Percentiles rank a stretch among this genome's conserved stretches.
phyloP scores from a whole-genome alignment of 164 flowering plant species.

The Cinnamomum micranthum region DNA sequence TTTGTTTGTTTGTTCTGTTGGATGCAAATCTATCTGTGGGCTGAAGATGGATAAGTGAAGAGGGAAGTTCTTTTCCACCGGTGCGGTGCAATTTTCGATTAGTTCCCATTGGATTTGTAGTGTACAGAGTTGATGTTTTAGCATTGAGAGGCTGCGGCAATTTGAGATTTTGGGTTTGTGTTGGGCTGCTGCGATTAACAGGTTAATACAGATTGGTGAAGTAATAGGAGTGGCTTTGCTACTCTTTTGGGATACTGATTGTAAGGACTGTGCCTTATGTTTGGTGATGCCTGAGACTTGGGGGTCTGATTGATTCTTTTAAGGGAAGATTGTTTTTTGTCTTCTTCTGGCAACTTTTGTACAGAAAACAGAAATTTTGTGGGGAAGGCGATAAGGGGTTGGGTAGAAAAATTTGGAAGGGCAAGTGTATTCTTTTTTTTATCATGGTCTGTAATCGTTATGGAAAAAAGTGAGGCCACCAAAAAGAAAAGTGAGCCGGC shows the following conservation, averaged over 20 bases:
- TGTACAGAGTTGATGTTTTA: slow-evolving; percentile 10
- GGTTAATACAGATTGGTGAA: too few species aligned
- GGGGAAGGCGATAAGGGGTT: slow-evolving; percentile 2
- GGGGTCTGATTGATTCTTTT: background rate
- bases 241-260: background rate
- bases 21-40: slow-evolving; percentile 21
- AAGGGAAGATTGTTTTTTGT: background rate
- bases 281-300: background rate
- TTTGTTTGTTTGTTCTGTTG: slow-evolving; percentile 4
- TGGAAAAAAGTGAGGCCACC: slow-evolving; percentile 53
- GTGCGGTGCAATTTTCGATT: background rate
- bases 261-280: background rate
- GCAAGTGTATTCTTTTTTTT: background rate
- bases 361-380: background rate
- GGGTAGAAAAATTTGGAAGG: slow-evolving; percentile 11
- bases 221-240: background rate
- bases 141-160: background rate
- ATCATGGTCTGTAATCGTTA: slow-evolving; percentile 51
- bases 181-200: background rate
- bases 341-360: slow-evolving; percentile 8
- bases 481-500: slow-evolving; percentile 48
- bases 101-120: background rate
- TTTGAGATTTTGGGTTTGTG: slow-evolving; percentile 1
- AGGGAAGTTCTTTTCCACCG: background rate
- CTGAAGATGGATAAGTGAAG: slow-evolving; percentile 36